Evolutionary conservation across 1,284 basidiomycete species (phyloP).

Genomic region (Leccinum olivaceoglutinosum): DNA sequence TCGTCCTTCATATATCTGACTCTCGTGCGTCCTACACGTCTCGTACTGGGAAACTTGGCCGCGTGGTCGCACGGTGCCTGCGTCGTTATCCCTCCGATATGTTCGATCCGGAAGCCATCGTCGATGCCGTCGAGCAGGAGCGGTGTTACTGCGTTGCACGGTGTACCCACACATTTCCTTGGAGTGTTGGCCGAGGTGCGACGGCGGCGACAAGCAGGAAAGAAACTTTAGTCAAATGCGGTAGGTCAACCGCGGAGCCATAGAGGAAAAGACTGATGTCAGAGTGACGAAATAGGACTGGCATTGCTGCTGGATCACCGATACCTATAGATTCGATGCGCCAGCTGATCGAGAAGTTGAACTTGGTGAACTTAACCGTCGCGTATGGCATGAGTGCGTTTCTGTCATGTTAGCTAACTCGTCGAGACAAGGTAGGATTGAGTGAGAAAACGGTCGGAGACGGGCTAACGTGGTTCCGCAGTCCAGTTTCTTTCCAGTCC

Average conservation of each 20-base stretch:
- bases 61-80: conserved; percentile 72
- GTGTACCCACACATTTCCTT: conserved; percentile 82
- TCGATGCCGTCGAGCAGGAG: conserved; percentile 66
- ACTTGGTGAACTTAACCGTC: conserved; percentile 67
- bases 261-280: neutral
- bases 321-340: conserved; percentile 79
- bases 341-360: conserved; percentile 58
- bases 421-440: conserved; percentile 42
- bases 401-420: conserved; percentile 19
- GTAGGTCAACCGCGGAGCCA: conserved; percentile 31
- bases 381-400: conserved; percentile 82
- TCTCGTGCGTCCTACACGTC: conserved; percentile 39
- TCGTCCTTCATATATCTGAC: conserved; percentile 8
- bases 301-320: conserved; percentile 75
- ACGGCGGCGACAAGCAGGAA: conserved; percentile 42
- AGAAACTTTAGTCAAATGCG: conserved; percentile 44
- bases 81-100: conserved; percentile 66
- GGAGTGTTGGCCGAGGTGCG: conserved; percentile 67
- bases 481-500: conserved; percentile 80
- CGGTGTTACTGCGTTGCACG: conserved; percentile 73
- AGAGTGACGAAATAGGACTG: conserved; percentile 46
- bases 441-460: neutral
- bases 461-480: conserved; percentile 25
- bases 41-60: conserved; percentile 78
- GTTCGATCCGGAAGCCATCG: conserved; percentile 59